A percentile compares a stretch with the other conserved stretches of the same genome.
Conservation (phyloP, 139 green algal genomes). For the Edaphochlamys debaryana region DNA sequence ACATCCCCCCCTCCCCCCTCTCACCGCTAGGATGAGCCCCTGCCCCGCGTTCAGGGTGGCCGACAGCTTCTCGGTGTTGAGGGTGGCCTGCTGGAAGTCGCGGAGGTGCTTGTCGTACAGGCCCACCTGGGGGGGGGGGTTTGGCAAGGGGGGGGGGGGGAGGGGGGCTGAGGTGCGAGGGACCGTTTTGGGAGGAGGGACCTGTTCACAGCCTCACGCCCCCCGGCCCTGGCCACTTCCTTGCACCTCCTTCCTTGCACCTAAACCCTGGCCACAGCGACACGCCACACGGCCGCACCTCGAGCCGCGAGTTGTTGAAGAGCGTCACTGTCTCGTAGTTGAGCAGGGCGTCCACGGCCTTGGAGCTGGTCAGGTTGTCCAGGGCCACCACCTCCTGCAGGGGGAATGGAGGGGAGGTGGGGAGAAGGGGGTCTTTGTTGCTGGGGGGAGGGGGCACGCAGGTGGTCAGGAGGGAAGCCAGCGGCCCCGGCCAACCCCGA, state of each 20-base stretch:
- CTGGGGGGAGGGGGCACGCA: too few relatives aligned
- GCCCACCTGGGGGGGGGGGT: slow-evolving; percentile 51
- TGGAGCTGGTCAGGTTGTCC: slow-evolving; percentile 89
- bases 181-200: too few relatives aligned
- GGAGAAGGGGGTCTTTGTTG: too few relatives aligned
- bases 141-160: background rate
- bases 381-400: slow-evolving; percentile 79
- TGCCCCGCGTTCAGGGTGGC: slow-evolving; percentile 94
- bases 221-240: too few relatives aligned
- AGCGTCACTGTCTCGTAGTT: slow-evolving; percentile 95
- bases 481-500: background rate
- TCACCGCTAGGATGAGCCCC: slow-evolving; percentile 5
- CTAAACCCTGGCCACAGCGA: too few relatives aligned
- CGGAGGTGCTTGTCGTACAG: slow-evolving; percentile 78
- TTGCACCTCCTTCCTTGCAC: too few relatives aligned
- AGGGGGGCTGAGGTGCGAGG: background rate
- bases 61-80: slow-evolving; percentile 77
- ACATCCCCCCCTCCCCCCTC: too few relatives aligned
- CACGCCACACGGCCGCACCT: too few relatives aligned
- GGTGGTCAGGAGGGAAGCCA: background rate
- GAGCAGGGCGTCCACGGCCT: slow-evolving; percentile 92
- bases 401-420: background rate
- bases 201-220: too few relatives aligned
- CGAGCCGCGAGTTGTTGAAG: slow-evolving; percentile 80
- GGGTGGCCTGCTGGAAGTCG: slow-evolving; percentile 69